Conservation (phyloP, 306 rosid species). For the Betula pendula region DNA sequence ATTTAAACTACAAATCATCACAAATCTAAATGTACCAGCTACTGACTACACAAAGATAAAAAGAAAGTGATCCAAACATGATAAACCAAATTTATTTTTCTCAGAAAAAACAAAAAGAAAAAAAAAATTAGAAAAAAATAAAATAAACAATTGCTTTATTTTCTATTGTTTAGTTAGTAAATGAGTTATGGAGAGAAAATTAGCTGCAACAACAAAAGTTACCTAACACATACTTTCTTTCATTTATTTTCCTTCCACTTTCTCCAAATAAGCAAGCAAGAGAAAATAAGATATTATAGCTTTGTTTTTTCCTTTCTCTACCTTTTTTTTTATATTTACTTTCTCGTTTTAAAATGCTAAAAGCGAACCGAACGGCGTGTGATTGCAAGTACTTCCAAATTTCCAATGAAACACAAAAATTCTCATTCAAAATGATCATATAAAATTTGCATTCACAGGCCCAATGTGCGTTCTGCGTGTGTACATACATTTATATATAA, state of each 20-base stretch:
- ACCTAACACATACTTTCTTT: neutral
- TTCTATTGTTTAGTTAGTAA: neutral
- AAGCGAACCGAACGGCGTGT: too few species aligned
- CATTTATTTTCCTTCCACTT: too few species aligned
- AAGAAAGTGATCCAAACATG: neutral
- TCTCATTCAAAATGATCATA: neutral
- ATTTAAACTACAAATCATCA: slow-evolving; percentile 13
- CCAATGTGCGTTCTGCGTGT: neutral
- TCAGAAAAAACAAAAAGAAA: neutral
- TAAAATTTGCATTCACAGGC: neutral
- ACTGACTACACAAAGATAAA: neutral
- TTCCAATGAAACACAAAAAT: too few species aligned
- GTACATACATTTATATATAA: too few species aligned
- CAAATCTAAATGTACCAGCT: neutral
- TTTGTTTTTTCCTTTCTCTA: too few species aligned
- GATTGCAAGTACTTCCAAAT: too few species aligned
- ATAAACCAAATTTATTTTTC: neutral
- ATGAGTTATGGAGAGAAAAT: neutral
- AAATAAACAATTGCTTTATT: neutral
- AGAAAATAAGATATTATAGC: too few species aligned
- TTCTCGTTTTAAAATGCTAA: too few species aligned
- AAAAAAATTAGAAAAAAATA: neutral
- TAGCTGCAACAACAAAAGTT: neutral
- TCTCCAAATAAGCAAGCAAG: too few species aligned
- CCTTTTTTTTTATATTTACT: too few species aligned